Conservation (phyloP, 768 basidiomycete genomes). For the Trametes coccinea region DNA sequence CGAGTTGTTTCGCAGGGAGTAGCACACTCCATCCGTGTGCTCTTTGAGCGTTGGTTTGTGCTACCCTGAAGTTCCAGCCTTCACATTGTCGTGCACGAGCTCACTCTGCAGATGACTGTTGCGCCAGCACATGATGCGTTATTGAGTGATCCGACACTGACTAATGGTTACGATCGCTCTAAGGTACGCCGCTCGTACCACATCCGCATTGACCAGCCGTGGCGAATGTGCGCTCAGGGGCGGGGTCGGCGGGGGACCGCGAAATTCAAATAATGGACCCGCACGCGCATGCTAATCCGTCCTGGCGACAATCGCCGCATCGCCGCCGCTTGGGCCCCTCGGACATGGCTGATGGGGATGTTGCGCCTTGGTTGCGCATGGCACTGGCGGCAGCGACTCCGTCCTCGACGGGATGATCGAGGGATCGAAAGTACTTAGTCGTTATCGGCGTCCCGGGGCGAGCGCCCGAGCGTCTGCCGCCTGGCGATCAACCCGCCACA, state of each 20-base stretch:
- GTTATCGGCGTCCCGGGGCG: neutral
- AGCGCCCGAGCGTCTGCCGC: neutral
- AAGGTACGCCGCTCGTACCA: neutral
- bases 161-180: neutral
- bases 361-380: neutral
- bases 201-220: neutral
- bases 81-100: too few relatives aligned
- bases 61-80: too few relatives aligned
- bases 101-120: neutral
- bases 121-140: neutral
- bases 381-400: neutral
- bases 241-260: neutral
- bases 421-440: neutral
- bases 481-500: neutral
- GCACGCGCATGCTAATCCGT: neutral
- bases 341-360: neutral
- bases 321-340: neutral
- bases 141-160: neutral
- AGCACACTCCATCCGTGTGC: too few relatives aligned
- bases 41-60: too few relatives aligned
- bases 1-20: too few relatives aligned
- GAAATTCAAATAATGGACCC: slow-evolving; percentile 1
- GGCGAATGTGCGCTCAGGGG: neutral
- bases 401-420: neutral
- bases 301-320: slow-evolving; percentile 5